A percentile compares a stretch with the other conserved stretches of the same genome.
These are phyloP conservation scores for Scutellaria baicalensis DNA, from an alignment of 257 asterid species.

Conservation along the genomic window DNA sequence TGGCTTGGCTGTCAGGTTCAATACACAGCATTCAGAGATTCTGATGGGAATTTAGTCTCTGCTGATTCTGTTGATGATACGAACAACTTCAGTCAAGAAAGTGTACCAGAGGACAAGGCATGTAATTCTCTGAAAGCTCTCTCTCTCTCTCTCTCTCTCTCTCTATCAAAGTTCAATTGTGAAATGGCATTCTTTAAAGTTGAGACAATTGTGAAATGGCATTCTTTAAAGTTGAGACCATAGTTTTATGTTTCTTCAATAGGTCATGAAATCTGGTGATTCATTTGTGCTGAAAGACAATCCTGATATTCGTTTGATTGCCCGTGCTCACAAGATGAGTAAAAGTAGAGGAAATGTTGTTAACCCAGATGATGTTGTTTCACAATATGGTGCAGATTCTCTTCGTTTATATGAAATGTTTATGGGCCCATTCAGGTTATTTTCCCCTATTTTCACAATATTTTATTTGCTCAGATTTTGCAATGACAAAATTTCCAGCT, in stretches of 20 bases:
- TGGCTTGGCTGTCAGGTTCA: constrained; percentile 70
- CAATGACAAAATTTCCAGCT: background rate
- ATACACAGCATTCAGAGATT: constrained; percentile 63
- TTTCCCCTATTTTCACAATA: constrained; percentile 1
- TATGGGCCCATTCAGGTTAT: constrained; percentile 96
- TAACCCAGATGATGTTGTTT: constrained; percentile 95
- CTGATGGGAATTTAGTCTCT: constrained; percentile 74
- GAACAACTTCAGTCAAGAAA: constrained; percentile 55
- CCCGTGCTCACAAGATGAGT: constrained; percentile 97
- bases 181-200: no score
- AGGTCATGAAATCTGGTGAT: constrained; percentile 83
- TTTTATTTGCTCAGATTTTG: background rate
- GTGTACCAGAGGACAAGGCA: constrained; percentile 69
- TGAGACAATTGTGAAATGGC: no score
- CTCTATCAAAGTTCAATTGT: no score
- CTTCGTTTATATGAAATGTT: constrained; percentile 98
- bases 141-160: background rate
- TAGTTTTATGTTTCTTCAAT: constrained; percentile 19
- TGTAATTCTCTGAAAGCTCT: background rate
- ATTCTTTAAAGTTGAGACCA: no score
- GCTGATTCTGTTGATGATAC: constrained; percentile 52
- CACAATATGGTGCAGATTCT: constrained; percentile 92
- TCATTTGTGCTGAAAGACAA: constrained; percentile 76
- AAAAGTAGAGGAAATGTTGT: constrained; percentile 96
- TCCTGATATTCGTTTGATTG: constrained; percentile 55